phyloP scores from a whole-genome alignment of 1,139 yeast genomes.

The Petasospora rhodanensis region DNA sequence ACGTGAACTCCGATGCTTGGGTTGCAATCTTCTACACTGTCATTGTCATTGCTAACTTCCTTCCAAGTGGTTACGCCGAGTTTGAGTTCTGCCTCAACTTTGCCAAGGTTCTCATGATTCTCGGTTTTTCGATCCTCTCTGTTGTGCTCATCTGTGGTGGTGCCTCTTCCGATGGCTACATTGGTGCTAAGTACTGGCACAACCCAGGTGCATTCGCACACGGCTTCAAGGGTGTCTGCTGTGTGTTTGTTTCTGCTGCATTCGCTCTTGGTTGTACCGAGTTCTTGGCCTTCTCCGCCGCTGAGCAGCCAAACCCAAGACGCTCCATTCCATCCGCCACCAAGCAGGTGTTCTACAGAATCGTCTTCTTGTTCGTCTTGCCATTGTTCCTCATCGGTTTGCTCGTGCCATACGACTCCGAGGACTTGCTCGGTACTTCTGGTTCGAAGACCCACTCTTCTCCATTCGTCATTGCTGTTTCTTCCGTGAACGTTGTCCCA shows the following conservation, averaged over 20 bases:
- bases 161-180: slow-evolving; percentile 55
- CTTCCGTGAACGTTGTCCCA: slow-evolving; percentile 59
- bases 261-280: slow-evolving; percentile 86
- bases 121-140: slow-evolving; percentile 62
- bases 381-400: slow-evolving; percentile 61
- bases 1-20: slow-evolving; percentile 62
- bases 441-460: slow-evolving; percentile 49
- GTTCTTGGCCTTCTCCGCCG: slow-evolving; percentile 81
- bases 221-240: slow-evolving; percentile 72
- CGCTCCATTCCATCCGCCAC: slow-evolving; percentile 68
- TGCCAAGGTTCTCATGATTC: slow-evolving; percentile 56
- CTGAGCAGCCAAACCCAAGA: slow-evolving; percentile 81
- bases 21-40: slow-evolving; percentile 60
- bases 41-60: slow-evolving; percentile 52
- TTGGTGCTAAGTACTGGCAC: slow-evolving; percentile 61
- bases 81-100: slow-evolving; percentile 61
- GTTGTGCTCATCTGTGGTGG: slow-evolving; percentile 65
- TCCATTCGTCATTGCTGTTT: slow-evolving; percentile 74
- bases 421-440: slow-evolving; percentile 40
- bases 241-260: slow-evolving; percentile 81
- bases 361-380: slow-evolving; percentile 55
- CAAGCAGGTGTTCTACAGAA: slow-evolving; percentile 75
- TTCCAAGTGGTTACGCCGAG: slow-evolving; percentile 69
- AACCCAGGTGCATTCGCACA: slow-evolving; percentile 59
- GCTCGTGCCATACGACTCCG: slow-evolving; percentile 58